These are phyloP conservation scores for Fomitopsis pulvina DNA, from an alignment of 768 basidiomycete genomes.

Conservation along the genomic window DNA sequence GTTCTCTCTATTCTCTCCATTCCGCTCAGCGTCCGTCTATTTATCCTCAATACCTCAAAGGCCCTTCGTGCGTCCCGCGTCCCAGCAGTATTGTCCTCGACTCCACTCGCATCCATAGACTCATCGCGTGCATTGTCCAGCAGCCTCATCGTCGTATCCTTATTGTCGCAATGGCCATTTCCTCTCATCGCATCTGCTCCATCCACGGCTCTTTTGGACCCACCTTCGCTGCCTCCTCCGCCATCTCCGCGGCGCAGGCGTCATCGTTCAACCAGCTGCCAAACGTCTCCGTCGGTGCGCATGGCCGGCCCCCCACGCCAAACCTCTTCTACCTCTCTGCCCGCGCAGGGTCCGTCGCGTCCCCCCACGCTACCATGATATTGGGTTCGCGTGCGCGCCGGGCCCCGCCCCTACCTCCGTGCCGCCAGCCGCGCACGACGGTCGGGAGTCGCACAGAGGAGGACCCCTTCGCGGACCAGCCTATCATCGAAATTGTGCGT, in stretches of 20 bases:
- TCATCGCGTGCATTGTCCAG: not conserved
- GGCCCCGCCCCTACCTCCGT: conserved; percentile 14
- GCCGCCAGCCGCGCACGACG: not conserved
- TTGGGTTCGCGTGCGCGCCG: conserved; percentile 11
- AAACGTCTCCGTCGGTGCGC: conserved; percentile 13
- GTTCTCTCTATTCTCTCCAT: not conserved
- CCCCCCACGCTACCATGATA: conserved; percentile 14
- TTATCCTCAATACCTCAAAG: not conserved
- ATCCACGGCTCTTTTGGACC: conserved; percentile 14
- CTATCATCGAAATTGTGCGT: not conserved
- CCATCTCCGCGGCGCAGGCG: conserved; percentile 12
- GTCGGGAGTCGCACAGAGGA: conserved; percentile 1
- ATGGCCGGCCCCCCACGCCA: conserved; percentile 7
- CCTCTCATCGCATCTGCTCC: conserved; percentile 17
- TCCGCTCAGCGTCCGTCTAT: not conserved
- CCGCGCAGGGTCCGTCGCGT: conserved; percentile 5
- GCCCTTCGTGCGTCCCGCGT: not conserved
- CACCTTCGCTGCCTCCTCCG: conserved; percentile 5
- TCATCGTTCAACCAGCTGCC: conserved; percentile 17
- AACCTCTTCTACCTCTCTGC: conserved; percentile 11
- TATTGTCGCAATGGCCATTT: conserved; percentile 7
- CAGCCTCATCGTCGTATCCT: not conserved
- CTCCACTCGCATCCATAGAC: not conserved
- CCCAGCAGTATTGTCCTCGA: not conserved
- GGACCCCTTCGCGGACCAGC: conserved; percentile 21